These are phyloP conservation scores for Phytophthora agathidicida DNA, from an alignment of 352 stramenopile genomes.

Conservation along the genomic window DNA sequence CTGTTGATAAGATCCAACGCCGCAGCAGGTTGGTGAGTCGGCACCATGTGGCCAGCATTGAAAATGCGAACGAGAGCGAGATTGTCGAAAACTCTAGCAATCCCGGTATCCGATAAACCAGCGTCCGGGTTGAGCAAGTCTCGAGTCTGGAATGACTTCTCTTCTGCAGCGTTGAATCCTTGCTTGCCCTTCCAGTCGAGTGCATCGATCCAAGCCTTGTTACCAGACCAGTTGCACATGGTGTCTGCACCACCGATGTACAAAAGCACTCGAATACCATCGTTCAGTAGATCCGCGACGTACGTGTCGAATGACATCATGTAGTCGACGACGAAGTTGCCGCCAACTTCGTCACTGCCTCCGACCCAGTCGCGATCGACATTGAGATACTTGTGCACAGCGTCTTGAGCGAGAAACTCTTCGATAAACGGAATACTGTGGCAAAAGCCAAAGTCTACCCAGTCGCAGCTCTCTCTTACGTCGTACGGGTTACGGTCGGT, in stretches of 20 bases:
- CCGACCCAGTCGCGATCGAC: slow-evolving; percentile 35
- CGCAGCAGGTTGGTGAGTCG: slow-evolving; percentile 50
- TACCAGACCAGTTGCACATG: slow-evolving; percentile 96
- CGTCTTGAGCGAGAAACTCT: slow-evolving; percentile 53
- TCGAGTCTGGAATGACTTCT: slow-evolving; percentile 33
- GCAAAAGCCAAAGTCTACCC: slow-evolving; percentile 37
- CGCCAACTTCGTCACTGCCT: slow-evolving; percentile 86
- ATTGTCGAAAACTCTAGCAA: slow-evolving; percentile 46
- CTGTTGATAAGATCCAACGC: slow-evolving; percentile 55
- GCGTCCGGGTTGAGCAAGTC: slow-evolving; percentile 22
- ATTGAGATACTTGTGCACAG: slow-evolving; percentile 32
- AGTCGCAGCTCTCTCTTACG: slow-evolving; percentile 48
- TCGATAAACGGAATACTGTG: slow-evolving; percentile 47
- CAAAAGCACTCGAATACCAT: slow-evolving; percentile 81
- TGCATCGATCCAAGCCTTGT: slow-evolving; percentile 92
- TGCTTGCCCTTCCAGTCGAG: slow-evolving; percentile 91
- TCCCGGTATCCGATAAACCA: slow-evolving; percentile 5
- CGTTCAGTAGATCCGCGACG: slow-evolving; percentile 82
- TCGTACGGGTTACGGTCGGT: slow-evolving; percentile 59
- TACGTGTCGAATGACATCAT: slow-evolving; percentile 72
- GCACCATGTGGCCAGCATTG: slow-evolving; percentile 67
- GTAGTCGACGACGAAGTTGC: slow-evolving; percentile 88
- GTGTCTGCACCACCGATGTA: slow-evolving; percentile 96
- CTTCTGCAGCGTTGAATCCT: slow-evolving; percentile 69
- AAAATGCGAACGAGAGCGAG: slow-evolving; percentile 59